Percentiles rank a stretch among this genome's conserved stretches.
Conservation (phyloP, 495 filamentous ascomycete genomes). For the Parathielavia appendiculata region DNA sequence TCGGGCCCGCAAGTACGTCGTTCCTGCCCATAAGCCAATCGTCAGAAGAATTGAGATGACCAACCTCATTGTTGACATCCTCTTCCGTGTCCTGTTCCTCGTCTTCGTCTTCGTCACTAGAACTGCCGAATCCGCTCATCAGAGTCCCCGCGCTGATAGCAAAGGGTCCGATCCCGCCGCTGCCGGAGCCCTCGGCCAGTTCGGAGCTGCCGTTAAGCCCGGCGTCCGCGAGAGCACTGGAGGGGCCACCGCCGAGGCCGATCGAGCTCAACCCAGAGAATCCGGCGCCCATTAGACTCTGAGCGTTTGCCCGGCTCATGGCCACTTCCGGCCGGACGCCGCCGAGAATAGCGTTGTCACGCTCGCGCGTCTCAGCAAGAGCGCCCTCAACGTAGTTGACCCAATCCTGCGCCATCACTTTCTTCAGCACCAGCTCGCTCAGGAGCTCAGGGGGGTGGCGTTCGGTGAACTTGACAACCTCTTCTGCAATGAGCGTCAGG, state of each 20-base stretch:
- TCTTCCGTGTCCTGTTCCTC: constrained; percentile 84
- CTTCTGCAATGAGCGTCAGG: constrained; percentile 92
- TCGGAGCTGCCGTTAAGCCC: constrained; percentile 71
- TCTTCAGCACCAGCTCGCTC: constrained; percentile 77
- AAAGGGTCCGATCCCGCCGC: constrained; percentile 61
- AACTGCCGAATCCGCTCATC: constrained; percentile 92
- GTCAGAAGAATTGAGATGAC: constrained; percentile 25
- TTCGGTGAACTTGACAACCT: constrained; percentile 98
- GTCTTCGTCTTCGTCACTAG: constrained; percentile 94
- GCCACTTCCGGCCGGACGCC: constrained; percentile 88
- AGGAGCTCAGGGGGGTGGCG: constrained; percentile 84
- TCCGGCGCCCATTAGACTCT: constrained; percentile 37
- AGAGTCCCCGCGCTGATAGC: constrained; percentile 62
- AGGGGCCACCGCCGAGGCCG: constrained; percentile 46
- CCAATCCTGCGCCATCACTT: constrained; percentile 83
- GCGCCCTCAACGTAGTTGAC: constrained; percentile 93
- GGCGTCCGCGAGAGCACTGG: constrained; percentile 70
- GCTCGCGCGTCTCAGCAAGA: constrained; percentile 86
- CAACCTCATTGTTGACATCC: constrained; percentile 51
- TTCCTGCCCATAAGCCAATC: not conserved
- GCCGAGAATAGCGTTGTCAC: constrained; percentile 97
- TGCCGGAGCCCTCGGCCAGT: constrained; percentile 59
- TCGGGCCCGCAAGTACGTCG: constrained; percentile 1
- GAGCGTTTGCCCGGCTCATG: constrained; percentile 40
- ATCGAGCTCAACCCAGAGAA: constrained; percentile 42